Conservation (phyloP, 2,329 filamentous ascomycete genomes). For the Aspergillus pseudoterreus region DNA sequence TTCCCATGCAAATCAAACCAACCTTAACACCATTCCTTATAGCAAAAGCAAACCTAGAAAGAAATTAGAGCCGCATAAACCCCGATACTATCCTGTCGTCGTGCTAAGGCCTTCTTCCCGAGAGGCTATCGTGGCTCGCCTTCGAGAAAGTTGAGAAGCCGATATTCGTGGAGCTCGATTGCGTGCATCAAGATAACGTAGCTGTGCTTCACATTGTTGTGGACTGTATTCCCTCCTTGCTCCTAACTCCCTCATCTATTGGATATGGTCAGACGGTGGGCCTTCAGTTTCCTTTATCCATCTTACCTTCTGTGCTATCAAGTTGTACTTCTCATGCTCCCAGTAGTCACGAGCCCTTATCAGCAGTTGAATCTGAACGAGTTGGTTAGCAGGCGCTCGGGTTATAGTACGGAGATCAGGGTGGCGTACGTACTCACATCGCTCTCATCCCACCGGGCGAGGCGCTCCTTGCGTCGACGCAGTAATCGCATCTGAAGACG, state of each 20-base stretch:
- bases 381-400: slow-evolving; percentile 11
- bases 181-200: slow-evolving; percentile 24
- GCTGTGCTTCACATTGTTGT: slow-evolving; percentile 34
- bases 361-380: slow-evolving; percentile 32
- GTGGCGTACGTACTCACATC: slow-evolving; percentile 42
- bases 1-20: background rate
- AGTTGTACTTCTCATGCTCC: slow-evolving; percentile 36
- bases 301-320: slow-evolving; percentile 38
- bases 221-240: slow-evolving; percentile 30
- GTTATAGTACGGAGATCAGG: background rate
- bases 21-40: background rate
- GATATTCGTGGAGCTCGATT: slow-evolving; percentile 19
- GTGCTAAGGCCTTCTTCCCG: background rate
- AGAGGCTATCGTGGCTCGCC: slow-evolving; percentile 8
- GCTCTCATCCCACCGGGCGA: slow-evolving; percentile 37
- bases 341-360: slow-evolving; percentile 34
- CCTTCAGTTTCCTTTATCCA: background rate
- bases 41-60: background rate
- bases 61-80: slow-evolving; percentile 1
- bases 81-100: slow-evolving; percentile 2
- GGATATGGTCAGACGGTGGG: background rate
- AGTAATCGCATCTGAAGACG: slow-evolving; percentile 41
- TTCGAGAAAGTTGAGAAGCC: slow-evolving; percentile 20
- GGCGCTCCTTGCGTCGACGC: slow-evolving; percentile 33
- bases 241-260: slow-evolving; percentile 33